A percentile compares a stretch with the other conserved stretches of the same genome.
Conservation (phyloP, 495 filamentous ascomycete genomes). For the Hyaloscypha finlandica region DNA sequence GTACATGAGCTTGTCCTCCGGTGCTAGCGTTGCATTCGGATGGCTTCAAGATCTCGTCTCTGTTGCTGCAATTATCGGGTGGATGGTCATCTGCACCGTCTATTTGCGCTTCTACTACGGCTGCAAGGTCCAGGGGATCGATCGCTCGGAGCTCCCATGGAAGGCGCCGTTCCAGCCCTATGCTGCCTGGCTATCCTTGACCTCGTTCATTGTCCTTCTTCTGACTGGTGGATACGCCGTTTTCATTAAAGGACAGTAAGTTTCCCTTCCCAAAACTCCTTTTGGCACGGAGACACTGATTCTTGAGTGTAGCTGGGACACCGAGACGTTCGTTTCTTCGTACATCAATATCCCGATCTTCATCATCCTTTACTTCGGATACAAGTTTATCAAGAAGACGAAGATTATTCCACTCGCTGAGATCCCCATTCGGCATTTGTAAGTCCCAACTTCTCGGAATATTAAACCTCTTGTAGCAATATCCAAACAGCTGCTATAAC, state of each 20-base stretch:
- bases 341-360: slow-evolving; percentile 65
- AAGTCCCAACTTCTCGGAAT: too few species aligned
- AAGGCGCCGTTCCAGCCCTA: slow-evolving; percentile 63
- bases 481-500: too few species aligned
- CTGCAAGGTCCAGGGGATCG: slow-evolving; percentile 56
- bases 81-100: slow-evolving; percentile 55
- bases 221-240: slow-evolving; percentile 27
- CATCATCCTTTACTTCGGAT: slow-evolving; percentile 54
- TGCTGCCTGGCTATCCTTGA: slow-evolving; percentile 57
- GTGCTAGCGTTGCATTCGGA: slow-evolving; percentile 56
- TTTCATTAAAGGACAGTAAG: slow-evolving; percentile 26
- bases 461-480: too few species aligned
- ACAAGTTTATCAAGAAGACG: slow-evolving; percentile 52
- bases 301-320: slow-evolving; percentile 25
- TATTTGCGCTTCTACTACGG: slow-evolving; percentile 61
- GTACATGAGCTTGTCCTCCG: slow-evolving; percentile 67
- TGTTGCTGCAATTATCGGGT: slow-evolving; percentile 59
- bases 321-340: slow-evolving; percentile 53
- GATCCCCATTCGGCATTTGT: slow-evolving; percentile 27
- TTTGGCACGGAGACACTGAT: not conserved
- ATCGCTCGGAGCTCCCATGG: slow-evolving; percentile 56
- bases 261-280: slow-evolving; percentile 9
- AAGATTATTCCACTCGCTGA: slow-evolving; percentile 26
- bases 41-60: slow-evolving; percentile 64
- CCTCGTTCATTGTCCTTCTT: slow-evolving; percentile 52